Conservation (phyloP, 305 asterid species). For the Fraxinus xanthoxyloides region DNA sequence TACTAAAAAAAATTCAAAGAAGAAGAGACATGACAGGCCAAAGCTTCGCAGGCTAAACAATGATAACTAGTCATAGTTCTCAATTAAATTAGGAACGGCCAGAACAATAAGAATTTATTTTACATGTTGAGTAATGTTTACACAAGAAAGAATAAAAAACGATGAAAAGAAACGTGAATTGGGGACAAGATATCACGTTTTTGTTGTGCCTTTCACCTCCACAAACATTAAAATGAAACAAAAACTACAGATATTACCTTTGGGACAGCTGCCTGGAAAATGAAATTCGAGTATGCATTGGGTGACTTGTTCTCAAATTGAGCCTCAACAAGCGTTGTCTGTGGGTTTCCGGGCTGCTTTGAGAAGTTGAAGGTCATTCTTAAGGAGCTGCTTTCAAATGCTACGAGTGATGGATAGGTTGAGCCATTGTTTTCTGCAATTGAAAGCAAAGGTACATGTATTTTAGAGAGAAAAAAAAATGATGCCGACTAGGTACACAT, state of each 20-base stretch:
- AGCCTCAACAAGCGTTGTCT: slow-evolving; percentile 73
- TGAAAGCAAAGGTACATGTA: slow-evolving; percentile 12
- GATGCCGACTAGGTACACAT: slow-evolving; percentile 3
- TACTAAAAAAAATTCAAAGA: background rate
- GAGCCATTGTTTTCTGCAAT: slow-evolving; percentile 64
- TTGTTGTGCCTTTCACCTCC: background rate
- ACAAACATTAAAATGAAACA: background rate
- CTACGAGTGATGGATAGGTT: slow-evolving; percentile 67
- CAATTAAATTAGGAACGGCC: background rate
- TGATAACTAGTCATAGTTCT: background rate
- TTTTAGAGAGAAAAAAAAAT: background rate
- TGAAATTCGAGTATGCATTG: slow-evolving; percentile 57
- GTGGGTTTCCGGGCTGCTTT: slow-evolving; percentile 74
- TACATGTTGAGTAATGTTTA: slow-evolving; percentile 9
- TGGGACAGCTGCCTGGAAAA: slow-evolving; percentile 98
- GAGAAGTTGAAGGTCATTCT: slow-evolving; percentile 76
- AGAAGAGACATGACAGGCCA: background rate
- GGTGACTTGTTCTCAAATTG: slow-evolving; percentile 67
- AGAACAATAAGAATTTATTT: slow-evolving; percentile 15
- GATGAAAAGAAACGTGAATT: background rate
- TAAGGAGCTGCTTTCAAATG: slow-evolving; percentile 81
- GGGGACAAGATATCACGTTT: background rate
- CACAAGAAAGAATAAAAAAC: background rate
- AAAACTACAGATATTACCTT: slow-evolving; percentile 53
- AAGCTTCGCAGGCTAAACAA: background rate